Evolutionary conservation across 2,329 filamentous ascomycete species (phyloP).

Genomic region (Aspergillus hiratsukae): DNA sequence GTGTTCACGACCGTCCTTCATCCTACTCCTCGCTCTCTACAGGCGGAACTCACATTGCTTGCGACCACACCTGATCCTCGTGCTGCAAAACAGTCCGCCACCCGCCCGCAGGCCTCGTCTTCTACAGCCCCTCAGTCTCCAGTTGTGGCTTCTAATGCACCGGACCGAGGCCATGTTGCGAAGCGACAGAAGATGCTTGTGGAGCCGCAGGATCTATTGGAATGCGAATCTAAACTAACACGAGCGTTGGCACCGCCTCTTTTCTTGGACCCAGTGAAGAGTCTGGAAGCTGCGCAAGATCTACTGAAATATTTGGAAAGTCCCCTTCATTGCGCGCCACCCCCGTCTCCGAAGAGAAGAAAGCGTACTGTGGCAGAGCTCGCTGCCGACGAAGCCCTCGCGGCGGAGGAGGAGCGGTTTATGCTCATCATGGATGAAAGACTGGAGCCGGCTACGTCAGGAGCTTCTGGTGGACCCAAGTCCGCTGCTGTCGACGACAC

Average conservation of each 20-base stretch:
- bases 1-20: slow-evolving; percentile 77
- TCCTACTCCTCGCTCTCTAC: slow-evolving; percentile 70
- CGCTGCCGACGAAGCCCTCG: slow-evolving; percentile 87
- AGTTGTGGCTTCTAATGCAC: slow-evolving; percentile 64
- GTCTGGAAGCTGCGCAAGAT: slow-evolving; percentile 62
- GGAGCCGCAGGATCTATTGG: slow-evolving; percentile 66
- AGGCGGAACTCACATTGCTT: slow-evolving; percentile 72
- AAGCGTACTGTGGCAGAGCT: slow-evolving; percentile 94
- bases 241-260: slow-evolving; percentile 70
- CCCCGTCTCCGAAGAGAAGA: slow-evolving; percentile 79
- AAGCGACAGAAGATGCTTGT: slow-evolving; percentile 75
- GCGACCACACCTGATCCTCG: slow-evolving; percentile 63
- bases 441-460: slow-evolving; percentile 57
- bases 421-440: slow-evolving; percentile 92
- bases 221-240: slow-evolving; percentile 72
- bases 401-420: slow-evolving; percentile 82
- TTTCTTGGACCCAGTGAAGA: slow-evolving; percentile 70
- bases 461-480: slow-evolving; percentile 54
- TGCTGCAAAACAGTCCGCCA: slow-evolving; percentile 44
- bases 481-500: slow-evolving; percentile 70
- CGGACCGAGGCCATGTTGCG: slow-evolving; percentile 49
- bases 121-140: slow-evolving; percentile 57
- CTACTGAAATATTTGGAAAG: slow-evolving; percentile 69
- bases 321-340: slow-evolving; percentile 69
- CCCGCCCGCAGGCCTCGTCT: slow-evolving; percentile 34